These are phyloP conservation scores for Ophiostoma novo-ulmi DNA, from an alignment of 2,329 filamentous ascomycete species.

Conservation along the genomic window DNA sequence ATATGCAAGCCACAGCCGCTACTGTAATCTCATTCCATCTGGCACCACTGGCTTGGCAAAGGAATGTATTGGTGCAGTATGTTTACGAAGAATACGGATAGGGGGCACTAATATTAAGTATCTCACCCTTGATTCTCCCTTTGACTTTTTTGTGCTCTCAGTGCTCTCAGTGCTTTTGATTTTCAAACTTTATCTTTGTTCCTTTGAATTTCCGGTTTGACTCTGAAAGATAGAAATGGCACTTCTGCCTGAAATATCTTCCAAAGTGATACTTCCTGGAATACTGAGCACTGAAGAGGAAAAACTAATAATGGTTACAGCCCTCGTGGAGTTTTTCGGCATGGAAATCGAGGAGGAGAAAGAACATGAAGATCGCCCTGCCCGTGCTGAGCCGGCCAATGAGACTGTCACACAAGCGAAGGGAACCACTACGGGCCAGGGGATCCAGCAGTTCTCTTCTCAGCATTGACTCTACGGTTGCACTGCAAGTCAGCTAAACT, in stretches of 20 bases:
- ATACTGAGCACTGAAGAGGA: background rate
- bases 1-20: conserved; percentile 11
- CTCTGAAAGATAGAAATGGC: background rate
- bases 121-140: background rate
- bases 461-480: no score
- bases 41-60: background rate
- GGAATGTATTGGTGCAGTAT: background rate
- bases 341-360: background rate
- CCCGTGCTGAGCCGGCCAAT: conserved; percentile 17
- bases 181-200: background rate
- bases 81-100: background rate
- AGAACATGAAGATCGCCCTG: background rate
- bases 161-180: background rate
- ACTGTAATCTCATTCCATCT: background rate
- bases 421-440: background rate
- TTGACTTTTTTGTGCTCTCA: background rate
- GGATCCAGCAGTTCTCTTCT: background rate
- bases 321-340: background rate
- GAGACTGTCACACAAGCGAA: conserved; percentile 15
- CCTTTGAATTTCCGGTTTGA: background rate
- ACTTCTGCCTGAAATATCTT: background rate
- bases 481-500: conserved; percentile 14
- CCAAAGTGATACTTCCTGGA: no score
- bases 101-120: background rate
- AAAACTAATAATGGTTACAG: conserved; percentile 1